phyloP scores from a whole-genome alignment of 139 green algal species.

The Spirogloea muscicola region DNA sequence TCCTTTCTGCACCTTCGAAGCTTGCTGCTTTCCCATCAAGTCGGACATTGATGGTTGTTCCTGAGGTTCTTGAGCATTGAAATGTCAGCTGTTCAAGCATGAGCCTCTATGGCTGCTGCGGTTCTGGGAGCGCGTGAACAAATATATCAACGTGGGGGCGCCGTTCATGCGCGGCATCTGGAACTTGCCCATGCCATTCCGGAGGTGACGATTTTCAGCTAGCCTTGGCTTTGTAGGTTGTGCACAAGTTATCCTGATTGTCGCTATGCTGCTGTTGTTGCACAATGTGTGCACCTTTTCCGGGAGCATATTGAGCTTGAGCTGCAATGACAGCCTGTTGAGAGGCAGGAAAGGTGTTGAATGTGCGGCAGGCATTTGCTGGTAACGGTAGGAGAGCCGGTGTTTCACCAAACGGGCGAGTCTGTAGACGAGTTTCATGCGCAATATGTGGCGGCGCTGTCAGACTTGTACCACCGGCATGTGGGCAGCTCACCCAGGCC shows the following conservation, averaged over 20 bases:
- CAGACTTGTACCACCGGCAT: conserved; percentile 20
- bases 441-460: conserved; percentile 22
- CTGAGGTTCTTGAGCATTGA: background rate
- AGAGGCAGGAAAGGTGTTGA: background rate
- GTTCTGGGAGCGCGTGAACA: conserved; percentile 46
- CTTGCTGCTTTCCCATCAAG: background rate
- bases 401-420: conserved; percentile 35
- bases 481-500: conserved; percentile 21
- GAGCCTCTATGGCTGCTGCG: conserved; percentile 34
- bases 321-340: background rate
- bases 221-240: background rate
- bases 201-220: conserved; percentile 21
- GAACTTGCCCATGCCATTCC: conserved; percentile 40
- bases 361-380: conserved; percentile 26
- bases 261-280: too few species aligned
- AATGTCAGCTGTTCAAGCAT: conserved; percentile 48
- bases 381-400: conserved; percentile 29
- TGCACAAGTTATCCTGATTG: background rate
- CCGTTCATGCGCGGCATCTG: conserved; percentile 45
- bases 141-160: conserved; percentile 30
- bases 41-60: background rate
- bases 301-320: background rate
- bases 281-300: too few species aligned
- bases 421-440: conserved; percentile 32
- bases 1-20: background rate